These are phyloP conservation scores for Chamaecrista fasciculata DNA, from an alignment of 306 rosid species.

Conservation along the genomic window DNA sequence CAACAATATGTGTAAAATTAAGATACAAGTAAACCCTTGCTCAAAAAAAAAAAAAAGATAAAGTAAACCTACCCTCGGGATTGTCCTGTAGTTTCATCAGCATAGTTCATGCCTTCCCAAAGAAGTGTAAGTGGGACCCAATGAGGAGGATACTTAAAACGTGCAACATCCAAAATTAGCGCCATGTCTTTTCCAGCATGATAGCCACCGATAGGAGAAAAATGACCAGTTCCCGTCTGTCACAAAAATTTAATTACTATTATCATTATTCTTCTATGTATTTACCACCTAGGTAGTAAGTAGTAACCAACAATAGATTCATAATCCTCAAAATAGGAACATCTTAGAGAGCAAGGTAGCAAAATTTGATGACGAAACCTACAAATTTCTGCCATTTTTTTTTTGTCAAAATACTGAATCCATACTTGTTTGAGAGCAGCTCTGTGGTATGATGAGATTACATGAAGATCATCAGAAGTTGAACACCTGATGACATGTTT, in stretches of 20 bases:
- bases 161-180: slow-evolving; percentile 90
- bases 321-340: neutral
- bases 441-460: slow-evolving; percentile 83
- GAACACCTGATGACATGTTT: slow-evolving; percentile 62
- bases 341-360: neutral
- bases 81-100: slow-evolving; percentile 61
- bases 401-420: neutral
- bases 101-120: slow-evolving; percentile 86
- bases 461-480: slow-evolving; percentile 68
- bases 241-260: slow-evolving; percentile 22
- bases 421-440: slow-evolving; percentile 74
- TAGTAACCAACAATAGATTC: neutral
- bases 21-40: slow-evolving; percentile 11
- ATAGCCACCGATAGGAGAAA: slow-evolving; percentile 97
- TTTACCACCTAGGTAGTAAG: slow-evolving; percentile 1
- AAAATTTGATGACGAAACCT: neutral
- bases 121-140: slow-evolving; percentile 82
- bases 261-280: neutral
- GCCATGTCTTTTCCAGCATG: slow-evolving; percentile 84
- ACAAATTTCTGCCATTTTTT: neutral
- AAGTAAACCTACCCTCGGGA: slow-evolving; percentile 62
- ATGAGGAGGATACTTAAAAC: slow-evolving; percentile 98
- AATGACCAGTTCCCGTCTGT: slow-evolving; percentile 93
- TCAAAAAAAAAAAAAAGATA: too few species aligned
- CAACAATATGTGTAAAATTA: slow-evolving; percentile 17